Evolutionary conservation across 1,284 basidiomycete species (phyloP), one percentile per base, ranked within the genome.

Genomic region (Moesziomyces sp.): DNA sequence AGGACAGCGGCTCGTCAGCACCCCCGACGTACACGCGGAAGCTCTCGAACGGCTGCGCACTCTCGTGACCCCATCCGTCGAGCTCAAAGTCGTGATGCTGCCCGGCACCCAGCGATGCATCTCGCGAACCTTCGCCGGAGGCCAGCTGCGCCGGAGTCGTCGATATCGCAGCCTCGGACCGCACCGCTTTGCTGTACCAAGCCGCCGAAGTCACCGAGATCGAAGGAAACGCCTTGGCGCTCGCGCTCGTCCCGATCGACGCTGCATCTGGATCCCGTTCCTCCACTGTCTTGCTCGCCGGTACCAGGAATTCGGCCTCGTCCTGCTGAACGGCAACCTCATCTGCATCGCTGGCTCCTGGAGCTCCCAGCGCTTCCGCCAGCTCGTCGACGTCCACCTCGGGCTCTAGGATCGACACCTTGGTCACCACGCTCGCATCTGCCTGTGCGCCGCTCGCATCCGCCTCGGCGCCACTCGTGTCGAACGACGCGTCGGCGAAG

Each of bases 191-290:
- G 46, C 67, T 67, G 70, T 76, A 76, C 74, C 74, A 76, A 19
- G 74, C 74, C n/a, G 74, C 74, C 9, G 74, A 73, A 3, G 74
- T 76, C 24, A 76, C 65, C 23, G 74, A 76, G 49, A 76, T 72
- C n/a, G 69, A 73, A 1, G 74, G 69, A 19, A 76, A 76, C 9
- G 74, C 65, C 67, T 76, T 76, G 21, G 65, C 55, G 48, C 65
- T 68, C 7, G 63, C 56, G 33, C 55, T 67, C 1, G 65, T 74
- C 2, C 48, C 23, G 23, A 68, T 58, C 24, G 71, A 74, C 6
- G 61, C 59, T 14, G 49, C 50, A 23, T 73, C 70, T 1, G 56
- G 62, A 6, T 28, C 50, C 44, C 42, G 33, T 28, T 42, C 49
- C 19, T 57, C 51, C 18, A 45, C 49, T 1, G 49, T 23, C 16